Conservation (phyloP, 345 rosid species). For the Brassica incana region DNA sequence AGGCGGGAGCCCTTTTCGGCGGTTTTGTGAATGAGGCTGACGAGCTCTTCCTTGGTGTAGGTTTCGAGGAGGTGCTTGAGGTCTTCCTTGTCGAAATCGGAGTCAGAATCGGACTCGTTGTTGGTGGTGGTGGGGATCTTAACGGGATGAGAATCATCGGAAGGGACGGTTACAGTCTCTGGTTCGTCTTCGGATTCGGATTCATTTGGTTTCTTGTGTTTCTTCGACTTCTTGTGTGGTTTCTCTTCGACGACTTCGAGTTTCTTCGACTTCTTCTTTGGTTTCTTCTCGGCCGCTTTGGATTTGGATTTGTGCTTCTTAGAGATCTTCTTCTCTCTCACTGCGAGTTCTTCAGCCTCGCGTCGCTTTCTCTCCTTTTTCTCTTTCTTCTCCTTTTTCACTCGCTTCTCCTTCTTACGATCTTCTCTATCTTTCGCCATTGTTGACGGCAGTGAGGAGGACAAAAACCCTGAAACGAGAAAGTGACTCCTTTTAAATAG, state of each 20-base stretch:
- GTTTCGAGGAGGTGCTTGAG: conserved; percentile 43
- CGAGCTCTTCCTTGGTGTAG: conserved; percentile 54
- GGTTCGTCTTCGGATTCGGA: conserved; percentile 19
- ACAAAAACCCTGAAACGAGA: background rate
- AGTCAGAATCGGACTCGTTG: conserved; percentile 35
- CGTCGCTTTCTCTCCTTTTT: conserved; percentile 25
- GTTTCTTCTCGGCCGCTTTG: conserved; percentile 19
- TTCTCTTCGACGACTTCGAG: conserved; percentile 9
- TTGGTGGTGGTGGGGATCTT: conserved; percentile 5
- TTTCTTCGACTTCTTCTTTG: conserved; percentile 32
- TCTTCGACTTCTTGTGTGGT: conserved; percentile 28
- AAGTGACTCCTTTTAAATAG: background rate
- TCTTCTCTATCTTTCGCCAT: conserved; percentile 37
- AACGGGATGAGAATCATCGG: conserved; percentile 14
- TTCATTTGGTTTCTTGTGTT: conserved; percentile 21
- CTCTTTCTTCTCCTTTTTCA: conserved; percentile 19
- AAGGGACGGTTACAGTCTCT: background rate
- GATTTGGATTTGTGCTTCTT: conserved; percentile 38
- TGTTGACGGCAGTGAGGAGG: conserved; percentile 30
- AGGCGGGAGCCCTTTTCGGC: conserved; percentile 33
- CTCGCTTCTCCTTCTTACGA: conserved; percentile 25
- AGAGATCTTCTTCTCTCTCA: conserved; percentile 31
- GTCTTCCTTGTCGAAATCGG: conserved; percentile 38
- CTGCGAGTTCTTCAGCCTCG: conserved; percentile 31
- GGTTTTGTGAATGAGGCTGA: conserved; percentile 40